Conservation (phyloP, 352 stramenopile species). For the Pythium myriotylum region DNA sequence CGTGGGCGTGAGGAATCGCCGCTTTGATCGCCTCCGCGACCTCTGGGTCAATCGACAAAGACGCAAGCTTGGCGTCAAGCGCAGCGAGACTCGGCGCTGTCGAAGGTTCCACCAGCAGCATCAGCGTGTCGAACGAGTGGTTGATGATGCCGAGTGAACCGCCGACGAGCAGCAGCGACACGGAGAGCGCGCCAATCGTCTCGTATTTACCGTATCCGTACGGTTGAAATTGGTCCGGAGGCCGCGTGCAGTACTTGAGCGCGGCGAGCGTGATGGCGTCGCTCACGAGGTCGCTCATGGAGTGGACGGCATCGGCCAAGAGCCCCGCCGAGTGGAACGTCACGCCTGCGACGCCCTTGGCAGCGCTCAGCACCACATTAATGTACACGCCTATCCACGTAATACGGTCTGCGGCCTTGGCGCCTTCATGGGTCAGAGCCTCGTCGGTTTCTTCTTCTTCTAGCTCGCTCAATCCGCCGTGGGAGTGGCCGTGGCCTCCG, state of each 20-base stretch:
- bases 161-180: conserved; percentile 64
- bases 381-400: conserved; percentile 73
- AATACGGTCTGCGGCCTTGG: conserved; percentile 56
- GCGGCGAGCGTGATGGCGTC: conserved; percentile 94
- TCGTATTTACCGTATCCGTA: conserved; percentile 85
- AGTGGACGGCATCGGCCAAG: conserved; percentile 95
- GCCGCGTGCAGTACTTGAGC: conserved; percentile 89
- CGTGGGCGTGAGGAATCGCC: conserved; percentile 9
- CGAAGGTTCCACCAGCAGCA: conserved; percentile 46
- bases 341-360: conserved; percentile 74
- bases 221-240: conserved; percentile 88
- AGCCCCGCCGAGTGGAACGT: conserved; percentile 87
- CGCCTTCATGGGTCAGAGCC: conserved; percentile 39
- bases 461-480: conserved; percentile 23
- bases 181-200: conserved; percentile 63
- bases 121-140: conserved; percentile 68
- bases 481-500: conserved; percentile 30
- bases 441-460: conserved; percentile 27
- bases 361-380: conserved; percentile 64
- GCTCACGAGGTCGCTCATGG: conserved; percentile 92
- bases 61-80: conserved; percentile 30
- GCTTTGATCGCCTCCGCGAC: conserved; percentile 43
- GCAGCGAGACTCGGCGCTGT: conserved; percentile 19
- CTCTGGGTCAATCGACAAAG: conserved; percentile 32
- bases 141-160: conserved; percentile 66